Conservation (phyloP, 176 grass and related monocot genomes). For the Poa pratensis region DNA sequence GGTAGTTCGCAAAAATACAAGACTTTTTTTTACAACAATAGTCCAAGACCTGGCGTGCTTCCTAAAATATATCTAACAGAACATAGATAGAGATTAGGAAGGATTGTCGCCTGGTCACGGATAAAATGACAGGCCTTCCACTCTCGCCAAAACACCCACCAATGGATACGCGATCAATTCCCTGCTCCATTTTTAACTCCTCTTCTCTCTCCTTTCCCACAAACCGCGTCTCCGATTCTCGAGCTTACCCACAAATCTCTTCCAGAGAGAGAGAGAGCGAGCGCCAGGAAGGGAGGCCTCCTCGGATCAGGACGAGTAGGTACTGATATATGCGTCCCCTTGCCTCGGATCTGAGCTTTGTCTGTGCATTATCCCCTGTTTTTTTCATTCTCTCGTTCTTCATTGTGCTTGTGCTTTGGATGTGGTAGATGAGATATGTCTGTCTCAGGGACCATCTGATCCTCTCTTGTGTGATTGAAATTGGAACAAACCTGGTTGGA, state of each 20-base stretch:
- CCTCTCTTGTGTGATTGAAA: neutral
- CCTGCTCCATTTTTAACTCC: neutral
- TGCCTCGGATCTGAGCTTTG: constrained; percentile 17
- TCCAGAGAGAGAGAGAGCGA: neutral
- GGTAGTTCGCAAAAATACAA: neutral
- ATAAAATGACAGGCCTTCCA: neutral
- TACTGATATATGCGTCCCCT: neutral
- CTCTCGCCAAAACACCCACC: neutral
- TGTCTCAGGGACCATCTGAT: constrained; percentile 1
- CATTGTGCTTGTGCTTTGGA: neutral
- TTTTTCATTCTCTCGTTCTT: neutral
- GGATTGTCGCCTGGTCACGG: neutral
- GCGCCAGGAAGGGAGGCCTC: neutral
- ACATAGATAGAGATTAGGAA: constrained; percentile 1
- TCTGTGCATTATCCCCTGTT: no score
- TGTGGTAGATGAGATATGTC: neutral
- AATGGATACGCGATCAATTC: neutral
- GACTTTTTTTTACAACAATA: neutral
- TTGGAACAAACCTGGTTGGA: neutral
- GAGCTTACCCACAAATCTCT: neutral
- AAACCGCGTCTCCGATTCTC: constrained; percentile 3
- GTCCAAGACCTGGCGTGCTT: neutral
- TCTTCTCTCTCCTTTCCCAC: neutral
- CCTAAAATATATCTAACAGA: neutral
- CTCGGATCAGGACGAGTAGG: neutral